Percentiles rank a stretch among this genome's conserved stretches.
Evolutionary conservation across 768 basidiomycete genomes (phyloP).

Genomic region (Leccinum longicurvipes): DNA sequence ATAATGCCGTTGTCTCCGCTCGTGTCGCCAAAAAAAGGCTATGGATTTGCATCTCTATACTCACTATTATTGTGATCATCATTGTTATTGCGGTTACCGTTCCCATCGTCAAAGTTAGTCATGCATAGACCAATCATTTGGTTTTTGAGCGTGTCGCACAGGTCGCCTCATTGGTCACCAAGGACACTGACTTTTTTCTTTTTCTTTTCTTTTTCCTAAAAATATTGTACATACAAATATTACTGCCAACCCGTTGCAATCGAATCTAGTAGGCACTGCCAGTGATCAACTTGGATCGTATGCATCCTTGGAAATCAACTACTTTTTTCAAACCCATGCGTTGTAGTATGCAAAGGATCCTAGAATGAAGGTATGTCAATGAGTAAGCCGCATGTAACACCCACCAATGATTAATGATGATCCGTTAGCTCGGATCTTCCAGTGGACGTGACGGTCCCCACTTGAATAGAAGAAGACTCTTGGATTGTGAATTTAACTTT

Average conservation of each 20-base stretch:
- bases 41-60: constrained; percentile 91
- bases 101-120: constrained; percentile 41
- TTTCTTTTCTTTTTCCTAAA: no score
- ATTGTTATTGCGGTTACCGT: constrained; percentile 41
- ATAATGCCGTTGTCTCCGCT: constrained; percentile 83
- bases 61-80: constrained; percentile 29
- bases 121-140: constrained; percentile 25
- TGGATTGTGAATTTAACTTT: neutral
- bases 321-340: neutral
- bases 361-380: no score
- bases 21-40: constrained; percentile 75
- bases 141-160: neutral
- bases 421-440: neutral
- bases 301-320: constrained; percentile 4
- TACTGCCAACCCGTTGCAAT: constrained; percentile 11
- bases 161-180: neutral
- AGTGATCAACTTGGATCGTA: constrained; percentile 14
- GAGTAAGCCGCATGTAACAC: no score
- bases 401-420: neutral
- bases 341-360: neutral
- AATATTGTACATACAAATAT: no score
- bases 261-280: constrained; percentile 22
- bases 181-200: no score
- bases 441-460: neutral
- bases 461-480: neutral